Conservation (phyloP, 768 basidiomycete genomes). For the Phaeotremella fagi region DNA sequence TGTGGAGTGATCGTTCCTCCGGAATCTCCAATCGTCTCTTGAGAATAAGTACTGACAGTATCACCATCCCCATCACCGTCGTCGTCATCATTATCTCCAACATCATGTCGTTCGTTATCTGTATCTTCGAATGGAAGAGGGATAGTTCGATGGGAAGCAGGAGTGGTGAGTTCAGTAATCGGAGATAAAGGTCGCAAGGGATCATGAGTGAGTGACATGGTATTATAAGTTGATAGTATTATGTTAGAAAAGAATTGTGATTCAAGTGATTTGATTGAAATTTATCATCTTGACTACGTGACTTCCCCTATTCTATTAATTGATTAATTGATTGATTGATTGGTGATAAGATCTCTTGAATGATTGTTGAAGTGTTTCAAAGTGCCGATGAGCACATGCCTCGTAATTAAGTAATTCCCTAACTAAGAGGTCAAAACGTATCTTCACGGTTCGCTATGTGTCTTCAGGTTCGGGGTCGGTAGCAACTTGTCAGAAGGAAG, state of each 20-base stretch:
- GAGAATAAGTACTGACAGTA: slow-evolving; percentile 8
- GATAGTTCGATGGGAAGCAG: slow-evolving; percentile 13
- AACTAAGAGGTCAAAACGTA: too few species aligned
- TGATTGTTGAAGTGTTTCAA: too few species aligned
- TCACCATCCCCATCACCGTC: slow-evolving; percentile 5
- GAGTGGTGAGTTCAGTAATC: slow-evolving; percentile 39
- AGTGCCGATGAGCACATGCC: too few species aligned
- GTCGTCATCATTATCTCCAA: background rate
- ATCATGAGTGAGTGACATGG: too few species aligned
- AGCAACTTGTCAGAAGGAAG: too few species aligned
- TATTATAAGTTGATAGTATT: background rate
- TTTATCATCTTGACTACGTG: too few species aligned
- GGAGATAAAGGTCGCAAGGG: slow-evolving; percentile 23
- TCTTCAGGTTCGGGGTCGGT: too few species aligned
- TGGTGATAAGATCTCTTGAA: too few species aligned
- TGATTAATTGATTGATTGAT: too few species aligned
- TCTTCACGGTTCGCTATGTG: too few species aligned
- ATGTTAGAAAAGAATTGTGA: background rate
- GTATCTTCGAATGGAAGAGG: slow-evolving; percentile 2
- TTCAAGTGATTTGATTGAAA: background rate
- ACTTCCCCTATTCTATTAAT: too few species aligned
- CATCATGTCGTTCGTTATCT: background rate
- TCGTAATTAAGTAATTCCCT: too few species aligned
- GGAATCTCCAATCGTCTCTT: background rate
- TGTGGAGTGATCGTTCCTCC: slow-evolving; percentile 8